phyloP scores from a whole-genome alignment of 176 grass and related monocot species.

The Lolium multiflorum region DNA sequence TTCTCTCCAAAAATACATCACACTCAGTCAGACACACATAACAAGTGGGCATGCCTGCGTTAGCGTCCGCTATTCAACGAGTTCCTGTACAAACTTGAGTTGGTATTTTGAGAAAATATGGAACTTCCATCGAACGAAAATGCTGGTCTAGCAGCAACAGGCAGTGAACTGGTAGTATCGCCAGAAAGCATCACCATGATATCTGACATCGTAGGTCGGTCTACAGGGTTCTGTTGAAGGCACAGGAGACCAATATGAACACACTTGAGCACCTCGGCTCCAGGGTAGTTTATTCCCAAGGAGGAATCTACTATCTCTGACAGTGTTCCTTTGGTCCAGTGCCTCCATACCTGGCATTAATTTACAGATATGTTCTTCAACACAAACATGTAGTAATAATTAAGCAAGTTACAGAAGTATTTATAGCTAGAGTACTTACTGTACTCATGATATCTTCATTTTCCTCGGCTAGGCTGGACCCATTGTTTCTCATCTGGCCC shows the following conservation, averaged over 20 bases:
- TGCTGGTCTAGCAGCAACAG: slow-evolving; percentile 7
- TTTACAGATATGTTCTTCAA: neutral
- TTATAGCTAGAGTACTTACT: slow-evolving; percentile 27
- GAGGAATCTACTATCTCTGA: neutral
- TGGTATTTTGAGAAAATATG: no score
- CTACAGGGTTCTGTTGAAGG: no score
- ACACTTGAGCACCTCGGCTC: no score
- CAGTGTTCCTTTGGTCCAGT: slow-evolving; percentile 51
- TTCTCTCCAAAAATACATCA: no score
- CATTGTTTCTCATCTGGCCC: slow-evolving; percentile 35
- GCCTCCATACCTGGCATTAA: slow-evolving; percentile 51
- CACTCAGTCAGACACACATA: no score
- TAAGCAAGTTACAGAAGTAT: neutral
- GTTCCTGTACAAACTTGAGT: neutral
- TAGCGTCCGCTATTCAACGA: neutral
- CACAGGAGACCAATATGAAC: no score
- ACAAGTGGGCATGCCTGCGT: neutral
- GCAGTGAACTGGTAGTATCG: slow-evolving; percentile 29
- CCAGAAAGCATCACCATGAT: neutral
- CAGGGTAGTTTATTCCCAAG: no score
- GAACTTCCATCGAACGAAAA: slow-evolving; percentile 36
- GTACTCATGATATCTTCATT: slow-evolving; percentile 50
- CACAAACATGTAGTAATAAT: neutral
- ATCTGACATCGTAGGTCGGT: no score
- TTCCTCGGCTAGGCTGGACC: slow-evolving; percentile 2